Evolutionary conservation across 1,139 yeast genomes (phyloP).

Genomic region (Pneumocystis canis): DNA sequence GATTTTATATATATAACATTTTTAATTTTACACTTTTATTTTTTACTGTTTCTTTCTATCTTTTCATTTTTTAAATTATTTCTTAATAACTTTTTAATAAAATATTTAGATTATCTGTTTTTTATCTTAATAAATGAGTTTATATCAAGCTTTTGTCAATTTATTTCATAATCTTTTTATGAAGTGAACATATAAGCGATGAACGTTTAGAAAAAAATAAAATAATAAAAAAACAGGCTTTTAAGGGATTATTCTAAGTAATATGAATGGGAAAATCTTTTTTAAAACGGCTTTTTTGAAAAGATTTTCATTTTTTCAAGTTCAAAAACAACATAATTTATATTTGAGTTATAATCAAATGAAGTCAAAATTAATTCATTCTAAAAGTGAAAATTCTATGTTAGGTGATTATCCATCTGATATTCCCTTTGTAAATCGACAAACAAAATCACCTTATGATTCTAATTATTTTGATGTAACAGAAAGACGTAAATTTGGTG

Average conservation of each 20-base stretch:
- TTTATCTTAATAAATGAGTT: not conserved
- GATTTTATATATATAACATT: not conserved
- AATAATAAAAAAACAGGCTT: not conserved
- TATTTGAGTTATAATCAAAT: not conserved
- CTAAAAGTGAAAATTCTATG: constrained; percentile 8
- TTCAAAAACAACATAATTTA: not conserved
- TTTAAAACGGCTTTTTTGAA: not conserved
- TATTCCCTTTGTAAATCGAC: constrained; percentile 35
- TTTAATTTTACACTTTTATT: not conserved
- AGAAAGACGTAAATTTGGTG: constrained; percentile 62
- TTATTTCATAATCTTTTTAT: not conserved
- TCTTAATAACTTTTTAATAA: not conserved
- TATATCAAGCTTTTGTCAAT: not conserved
- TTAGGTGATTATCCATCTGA: constrained; percentile 36
- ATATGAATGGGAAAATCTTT: constrained; percentile 10
- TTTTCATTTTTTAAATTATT: not conserved
- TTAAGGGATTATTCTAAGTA: not conserved
- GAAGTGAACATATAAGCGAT: not conserved
- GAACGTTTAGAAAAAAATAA: not conserved
- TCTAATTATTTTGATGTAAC: constrained; percentile 64
- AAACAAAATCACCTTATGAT: constrained; percentile 51
- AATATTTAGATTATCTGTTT: not conserved
- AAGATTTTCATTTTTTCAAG: not conserved
- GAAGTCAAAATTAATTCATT: not conserved
- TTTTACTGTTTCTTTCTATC: not conserved